Base-by-base conservation (phyloP, 176 grass and related monocot species). In the Eragrostis curvula region DNA sequence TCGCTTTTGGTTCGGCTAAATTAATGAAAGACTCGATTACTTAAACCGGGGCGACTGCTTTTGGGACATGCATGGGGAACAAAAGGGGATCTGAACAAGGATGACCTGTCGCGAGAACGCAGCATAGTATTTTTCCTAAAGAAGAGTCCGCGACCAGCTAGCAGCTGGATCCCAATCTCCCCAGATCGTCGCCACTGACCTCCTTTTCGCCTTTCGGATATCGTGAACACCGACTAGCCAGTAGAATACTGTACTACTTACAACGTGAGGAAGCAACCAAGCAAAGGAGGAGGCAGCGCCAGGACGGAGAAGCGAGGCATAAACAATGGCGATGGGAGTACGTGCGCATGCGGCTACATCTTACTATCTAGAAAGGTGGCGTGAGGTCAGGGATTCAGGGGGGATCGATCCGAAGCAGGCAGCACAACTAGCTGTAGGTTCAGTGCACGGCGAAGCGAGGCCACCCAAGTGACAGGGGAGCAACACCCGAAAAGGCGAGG, bases 131-230 rank as follows among this genome's bases (percentile, higher is more conserved):
- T 69, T 88, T 48, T 29, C 58, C 12, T 5, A 28, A 61, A 61
- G 23, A 28, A 2, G 32, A 7, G 85, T 1, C 30, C 3, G 49
- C 8, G 74, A 41, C 27, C 18, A 8, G 29, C 2, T 27, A 52
- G 83, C 73, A 90, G 88, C 88, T 90, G 88, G 77, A 86, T 65
- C 83, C 73, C 79, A 86, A 83, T 73, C 66, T 61, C 28, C 24
- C 8, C 27, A 43, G 65, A 81, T 55, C 28, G 75, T 52, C 69
- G 36, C 58, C 81, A 25, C 49, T 40, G 68, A 5, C 3, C 32
- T 8, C 76, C 82, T 36, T 24, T 43, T 48, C 5, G 58, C 40
- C 72, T 85, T 81, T 71, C 9, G 66, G 56, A 36, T 71, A 70
- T 17, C 66, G 49, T 65, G 3, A 4, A n/a, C n/a, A 29, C 28